phyloP scores from a whole-genome alignment of 2,329 filamentous ascomycete species.

The Cordyceps sp. region DNA sequence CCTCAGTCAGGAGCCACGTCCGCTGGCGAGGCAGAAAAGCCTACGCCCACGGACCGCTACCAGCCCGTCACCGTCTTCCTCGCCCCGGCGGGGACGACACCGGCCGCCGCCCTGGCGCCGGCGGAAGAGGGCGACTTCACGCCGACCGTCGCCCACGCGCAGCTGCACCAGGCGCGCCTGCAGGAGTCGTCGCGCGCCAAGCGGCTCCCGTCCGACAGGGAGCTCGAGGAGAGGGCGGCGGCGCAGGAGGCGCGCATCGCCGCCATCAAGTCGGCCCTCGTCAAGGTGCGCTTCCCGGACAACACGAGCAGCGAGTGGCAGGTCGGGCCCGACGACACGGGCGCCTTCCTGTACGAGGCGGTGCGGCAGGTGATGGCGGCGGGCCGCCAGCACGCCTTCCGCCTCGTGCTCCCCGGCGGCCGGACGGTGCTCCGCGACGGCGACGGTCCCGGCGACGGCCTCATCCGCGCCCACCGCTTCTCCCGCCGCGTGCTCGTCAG shows the following conservation, averaged over 20 bases:
- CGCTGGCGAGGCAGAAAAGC: too few relatives aligned
- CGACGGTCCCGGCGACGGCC: constrained; percentile 26
- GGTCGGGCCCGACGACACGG: constrained; percentile 53
- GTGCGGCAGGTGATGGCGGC: constrained; percentile 56
- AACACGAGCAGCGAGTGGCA: constrained; percentile 59
- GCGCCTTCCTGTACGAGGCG: constrained; percentile 54
- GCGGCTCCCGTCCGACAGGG: constrained; percentile 66
- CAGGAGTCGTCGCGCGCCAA: constrained; percentile 49
- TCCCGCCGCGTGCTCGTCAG: constrained; percentile 57
- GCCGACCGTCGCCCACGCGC: constrained; percentile 60
- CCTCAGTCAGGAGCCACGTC: constrained; percentile 3
- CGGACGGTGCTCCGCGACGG: constrained; percentile 32
- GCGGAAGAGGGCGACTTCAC: constrained; percentile 62
- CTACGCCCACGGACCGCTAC: constrained; percentile 16
- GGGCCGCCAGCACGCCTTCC: constrained; percentile 48
- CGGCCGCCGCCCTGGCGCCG: constrained; percentile 51
- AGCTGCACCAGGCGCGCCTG: constrained; percentile 55
- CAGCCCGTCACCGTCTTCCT: constrained; percentile 56
- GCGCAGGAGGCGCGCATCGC: constrained; percentile 50
- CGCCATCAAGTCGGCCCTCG: constrained; percentile 47
- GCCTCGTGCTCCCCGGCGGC: constrained; percentile 45
- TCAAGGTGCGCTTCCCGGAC: constrained; percentile 81
- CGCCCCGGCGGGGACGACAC: constrained; percentile 57
- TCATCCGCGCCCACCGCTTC: constrained; percentile 63
- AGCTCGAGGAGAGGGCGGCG: constrained; percentile 54